These are phyloP conservation scores for Sclerotinia glacialis DNA, from an alignment of 2,329 filamentous ascomycete genomes.

Conservation along the genomic window DNA sequence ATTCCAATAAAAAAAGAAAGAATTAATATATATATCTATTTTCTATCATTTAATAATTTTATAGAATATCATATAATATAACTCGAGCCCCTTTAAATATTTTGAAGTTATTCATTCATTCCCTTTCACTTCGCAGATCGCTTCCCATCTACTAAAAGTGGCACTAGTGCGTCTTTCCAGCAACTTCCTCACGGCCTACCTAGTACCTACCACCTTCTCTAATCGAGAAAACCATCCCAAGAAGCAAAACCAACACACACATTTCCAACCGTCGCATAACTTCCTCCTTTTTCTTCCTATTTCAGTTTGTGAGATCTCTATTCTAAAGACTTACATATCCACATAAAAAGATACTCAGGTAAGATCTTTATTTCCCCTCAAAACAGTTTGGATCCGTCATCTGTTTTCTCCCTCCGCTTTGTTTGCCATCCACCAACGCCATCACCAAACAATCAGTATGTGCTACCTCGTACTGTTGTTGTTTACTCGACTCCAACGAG, in stretches of 20 bases:
- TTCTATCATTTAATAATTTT: not conserved
- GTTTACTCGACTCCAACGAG: not conserved
- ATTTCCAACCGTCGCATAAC: slow-evolving; percentile 18
- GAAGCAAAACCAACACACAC: slow-evolving; percentile 6
- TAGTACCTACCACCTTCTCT: slow-evolving; percentile 5
- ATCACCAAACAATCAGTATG: slow-evolving; percentile 1
- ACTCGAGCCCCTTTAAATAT: slow-evolving; percentile 5
- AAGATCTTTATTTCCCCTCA: slow-evolving; percentile 17
- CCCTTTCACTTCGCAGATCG: slow-evolving; percentile 14
- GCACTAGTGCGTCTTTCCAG: slow-evolving; percentile 22
- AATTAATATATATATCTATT: not conserved
- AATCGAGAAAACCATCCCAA: slow-evolving; percentile 20
- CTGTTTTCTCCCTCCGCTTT: slow-evolving; percentile 20
- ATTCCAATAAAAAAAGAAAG: not conserved
- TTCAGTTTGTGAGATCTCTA: slow-evolving; percentile 12
- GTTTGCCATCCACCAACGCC: slow-evolving; percentile 5
- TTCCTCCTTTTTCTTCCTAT: not conserved
- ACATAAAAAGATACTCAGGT: slow-evolving; percentile 15
- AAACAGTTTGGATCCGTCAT: slow-evolving; percentile 8
- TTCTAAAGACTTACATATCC: not conserved
- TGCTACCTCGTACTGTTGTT: not conserved
- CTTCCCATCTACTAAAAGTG: slow-evolving; percentile 22
- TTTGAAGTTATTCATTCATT: not conserved
- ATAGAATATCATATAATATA: not conserved
- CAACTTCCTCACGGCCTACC: slow-evolving; percentile 17